Evolutionary conservation across 1,284 basidiomycete species (phyloP), one percentile per base, ranked within the genome.

Genomic region (Naganishia albida): DNA sequence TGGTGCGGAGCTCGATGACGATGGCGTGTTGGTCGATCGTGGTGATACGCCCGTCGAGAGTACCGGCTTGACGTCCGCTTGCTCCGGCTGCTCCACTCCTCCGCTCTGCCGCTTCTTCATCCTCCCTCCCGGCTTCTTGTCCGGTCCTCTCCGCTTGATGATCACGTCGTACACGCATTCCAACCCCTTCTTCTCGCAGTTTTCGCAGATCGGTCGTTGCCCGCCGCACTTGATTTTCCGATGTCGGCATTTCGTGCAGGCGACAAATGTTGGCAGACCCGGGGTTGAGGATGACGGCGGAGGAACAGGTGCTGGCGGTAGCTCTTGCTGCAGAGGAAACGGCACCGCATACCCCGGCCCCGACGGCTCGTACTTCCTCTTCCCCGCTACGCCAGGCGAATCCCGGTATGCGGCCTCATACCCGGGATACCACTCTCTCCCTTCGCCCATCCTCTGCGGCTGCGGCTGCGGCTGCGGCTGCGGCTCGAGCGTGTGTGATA

Each of bases 81-180:
- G n/a, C 26, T 39, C 50, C 60, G 10, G 18, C 23, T n/a, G n/a
- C n/a, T 3, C 30, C 16, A 20, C 34, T 8, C 48, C 49, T 13
- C 42, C 23, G 42, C 40, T 46, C 18, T 46, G 34, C 18, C 64
- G 56, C 26, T 65, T 65, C 57, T 65, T 65, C 42, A 62, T 52
- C 43, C 64, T 26, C 6, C 64, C 67, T 10, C 67, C 71, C 77
- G 80, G 46, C 76, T 80, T 25, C 77, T 78, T 79, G 30, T 80
- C 80, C 13, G 80, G 80, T n/a, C 80, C 80, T 30, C 80, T 75
- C 7, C 80, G 76, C 18, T 80, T 77, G 42, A 81, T 76, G 40
- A 69, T 60, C 10, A 77, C 76, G 63, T 80, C 80, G 69, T 77
- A 81, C 8, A 74, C 70, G 68, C 80, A 81, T 2, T 64, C 63